Evolutionary conservation across 805 yeast species (phyloP).

Genomic region (Myxozyma neglecta): DNA sequence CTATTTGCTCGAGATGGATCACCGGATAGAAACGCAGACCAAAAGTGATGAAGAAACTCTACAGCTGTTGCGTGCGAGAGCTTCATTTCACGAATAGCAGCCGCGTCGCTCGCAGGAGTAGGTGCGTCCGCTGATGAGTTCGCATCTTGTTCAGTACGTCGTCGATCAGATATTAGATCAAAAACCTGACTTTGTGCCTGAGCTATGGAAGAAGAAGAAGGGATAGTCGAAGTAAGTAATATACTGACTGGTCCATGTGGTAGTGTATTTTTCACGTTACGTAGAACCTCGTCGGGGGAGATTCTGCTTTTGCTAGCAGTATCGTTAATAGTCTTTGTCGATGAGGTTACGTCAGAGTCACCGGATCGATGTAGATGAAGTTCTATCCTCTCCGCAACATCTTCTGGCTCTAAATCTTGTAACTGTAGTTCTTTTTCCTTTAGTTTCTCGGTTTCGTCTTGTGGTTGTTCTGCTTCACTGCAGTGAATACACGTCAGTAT

Average conservation of each 20-base stretch:
- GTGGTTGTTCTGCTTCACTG: conserved; percentile 31
- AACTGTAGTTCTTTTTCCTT: conserved; percentile 19
- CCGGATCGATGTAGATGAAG: conserved; percentile 24
- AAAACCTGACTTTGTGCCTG: conserved; percentile 23
- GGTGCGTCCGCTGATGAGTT: conserved; percentile 35
- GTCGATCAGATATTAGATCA: conserved; percentile 22
- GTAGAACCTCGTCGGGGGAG: not conserved
- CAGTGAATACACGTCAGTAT: conserved; percentile 33
- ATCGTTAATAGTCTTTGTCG: not conserved
- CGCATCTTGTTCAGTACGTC: conserved; percentile 26
- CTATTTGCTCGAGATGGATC: conserved; percentile 46
- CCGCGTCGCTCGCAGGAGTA: conserved; percentile 25
- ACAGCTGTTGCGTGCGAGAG: conserved; percentile 70
- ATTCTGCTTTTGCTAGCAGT: not conserved
- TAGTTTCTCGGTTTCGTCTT: conserved; percentile 33
- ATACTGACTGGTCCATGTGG: conserved; percentile 8
- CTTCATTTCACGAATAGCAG: conserved; percentile 52
- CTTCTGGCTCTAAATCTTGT: conserved; percentile 19
- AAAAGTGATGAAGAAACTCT: conserved; percentile 74
- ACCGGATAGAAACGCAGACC: conserved; percentile 59
- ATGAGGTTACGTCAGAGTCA: not conserved
- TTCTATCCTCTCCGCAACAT: conserved; percentile 14
- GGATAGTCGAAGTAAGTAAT: conserved; percentile 6
- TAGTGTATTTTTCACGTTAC: not conserved
- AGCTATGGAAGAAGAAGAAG: not conserved